Percentiles rank a stretch among this genome's conserved stretches.
These are phyloP conservation scores for Populus hybrid DNA, from an alignment of 441 rosid species.

Conservation along the genomic window DNA sequence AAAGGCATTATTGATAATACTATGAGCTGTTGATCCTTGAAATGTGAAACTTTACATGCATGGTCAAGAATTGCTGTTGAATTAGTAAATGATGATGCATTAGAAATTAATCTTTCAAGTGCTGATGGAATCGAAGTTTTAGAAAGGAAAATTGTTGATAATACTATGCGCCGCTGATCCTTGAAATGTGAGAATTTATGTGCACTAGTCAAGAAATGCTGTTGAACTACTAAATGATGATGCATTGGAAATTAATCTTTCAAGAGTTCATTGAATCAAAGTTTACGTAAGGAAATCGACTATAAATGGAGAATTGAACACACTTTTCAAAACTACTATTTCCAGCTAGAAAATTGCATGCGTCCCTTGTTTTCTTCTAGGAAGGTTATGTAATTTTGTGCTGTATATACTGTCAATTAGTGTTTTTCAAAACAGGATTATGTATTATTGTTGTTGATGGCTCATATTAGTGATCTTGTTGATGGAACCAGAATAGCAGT, in stretches of 20 bases:
- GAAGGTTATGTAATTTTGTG: not conserved
- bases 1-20: slow-evolving; percentile 38
- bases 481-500: not conserved
- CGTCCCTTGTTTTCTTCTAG: not conserved
- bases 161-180: not conserved
- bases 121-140: not conserved
- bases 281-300: not conserved
- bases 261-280: not conserved
- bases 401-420: not conserved
- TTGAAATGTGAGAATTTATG: not conserved
- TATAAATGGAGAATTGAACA: not conserved
- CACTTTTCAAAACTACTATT: not conserved
- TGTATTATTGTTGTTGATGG: not conserved
- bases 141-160: not conserved
- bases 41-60: not conserved
- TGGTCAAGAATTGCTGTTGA: not conserved
- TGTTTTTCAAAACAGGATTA: not conserved
- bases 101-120: not conserved
- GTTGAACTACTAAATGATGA: not conserved
- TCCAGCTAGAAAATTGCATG: not conserved
- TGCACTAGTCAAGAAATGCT: not conserved
- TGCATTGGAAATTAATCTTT: not conserved
- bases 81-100: not conserved
- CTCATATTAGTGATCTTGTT: not conserved
- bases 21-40: slow-evolving; percentile 5